phyloP scores from a whole-genome alignment of 352 stramenopile genomes.

The Globisporangium irregulare region DNA sequence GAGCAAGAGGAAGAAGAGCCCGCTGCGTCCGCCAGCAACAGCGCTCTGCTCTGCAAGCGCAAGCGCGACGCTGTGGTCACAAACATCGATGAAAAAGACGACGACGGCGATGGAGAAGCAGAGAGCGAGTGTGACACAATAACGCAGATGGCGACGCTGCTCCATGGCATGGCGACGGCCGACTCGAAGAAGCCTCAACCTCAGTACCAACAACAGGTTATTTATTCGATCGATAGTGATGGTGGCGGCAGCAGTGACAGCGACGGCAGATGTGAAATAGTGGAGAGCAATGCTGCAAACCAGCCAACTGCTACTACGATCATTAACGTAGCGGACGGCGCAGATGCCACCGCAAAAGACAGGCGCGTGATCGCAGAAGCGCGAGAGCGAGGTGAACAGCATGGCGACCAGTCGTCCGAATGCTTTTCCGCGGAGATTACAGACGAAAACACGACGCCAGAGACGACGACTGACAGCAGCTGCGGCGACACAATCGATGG shows the following conservation, averaged over 20 bases:
- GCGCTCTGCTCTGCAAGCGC: neutral
- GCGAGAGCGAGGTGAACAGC: neutral
- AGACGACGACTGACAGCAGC: constrained; percentile 11
- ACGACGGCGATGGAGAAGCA: neutral
- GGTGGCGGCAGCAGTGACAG: constrained; percentile 20
- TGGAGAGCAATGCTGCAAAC: neutral
- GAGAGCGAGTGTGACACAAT: neutral
- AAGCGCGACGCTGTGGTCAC: neutral
- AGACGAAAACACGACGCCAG: constrained; percentile 16
- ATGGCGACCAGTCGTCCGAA: neutral
- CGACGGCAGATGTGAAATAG: constrained; percentile 7
- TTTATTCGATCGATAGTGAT: constrained; percentile 39
- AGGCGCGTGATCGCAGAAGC: neutral
- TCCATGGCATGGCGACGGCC: neutral
- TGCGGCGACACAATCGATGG: constrained; percentile 8
- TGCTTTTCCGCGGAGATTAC: neutral
- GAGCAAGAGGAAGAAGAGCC: neutral
- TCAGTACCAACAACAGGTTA: constrained; percentile 9
- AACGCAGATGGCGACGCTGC: neutral
- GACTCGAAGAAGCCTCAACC: constrained; percentile 6
- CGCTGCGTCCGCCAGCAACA: neutral
- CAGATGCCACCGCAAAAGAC: neutral
- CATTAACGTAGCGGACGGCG: neutral
- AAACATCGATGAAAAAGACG: neutral
- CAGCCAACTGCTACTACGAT: neutral